Conservation (phyloP, 169 alveolate species). For the Eimeria necatrix region DNA sequence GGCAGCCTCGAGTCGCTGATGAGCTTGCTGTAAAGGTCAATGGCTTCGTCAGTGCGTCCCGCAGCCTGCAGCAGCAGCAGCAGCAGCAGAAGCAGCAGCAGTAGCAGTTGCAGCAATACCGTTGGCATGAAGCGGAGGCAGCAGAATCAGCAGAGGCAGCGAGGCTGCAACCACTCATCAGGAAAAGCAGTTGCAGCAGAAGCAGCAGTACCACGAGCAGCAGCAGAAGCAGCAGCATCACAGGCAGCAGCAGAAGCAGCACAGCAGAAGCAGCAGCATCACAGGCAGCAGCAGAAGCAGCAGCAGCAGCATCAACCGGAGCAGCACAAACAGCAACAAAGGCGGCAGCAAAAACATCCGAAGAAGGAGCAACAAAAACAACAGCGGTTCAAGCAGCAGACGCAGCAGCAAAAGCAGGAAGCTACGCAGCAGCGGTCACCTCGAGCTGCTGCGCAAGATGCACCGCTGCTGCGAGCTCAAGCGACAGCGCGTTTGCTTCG, state of each 20-base stretch:
- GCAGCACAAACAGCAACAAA: background rate
- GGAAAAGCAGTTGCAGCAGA: no score
- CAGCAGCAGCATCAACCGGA: background rate
- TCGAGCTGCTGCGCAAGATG: background rate
- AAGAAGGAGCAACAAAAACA: background rate
- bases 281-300: no score
- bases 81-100: background rate
- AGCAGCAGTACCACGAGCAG: no score
- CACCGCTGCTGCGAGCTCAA: slow-evolving; percentile 4
- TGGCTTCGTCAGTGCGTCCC: slow-evolving; percentile 14
- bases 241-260: no score
- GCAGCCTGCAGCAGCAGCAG: background rate
- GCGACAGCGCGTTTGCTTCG: background rate
- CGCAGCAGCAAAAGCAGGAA: background rate
- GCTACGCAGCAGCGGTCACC: background rate
- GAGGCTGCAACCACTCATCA: no score
- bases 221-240: no score
- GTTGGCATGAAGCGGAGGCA: no score
- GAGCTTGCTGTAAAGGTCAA: background rate
- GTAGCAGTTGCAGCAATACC: no score
- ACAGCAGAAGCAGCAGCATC: no score
- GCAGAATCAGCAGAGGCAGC: no score
- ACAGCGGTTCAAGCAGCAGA: background rate
- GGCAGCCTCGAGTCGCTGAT: slow-evolving; percentile 30
- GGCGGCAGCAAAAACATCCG: background rate